A percentile compares a stretch with the other conserved stretches of the same genome.
Conservation (phyloP, 352 stramenopile genomes). For the Thalassiosira hispida region DNA sequence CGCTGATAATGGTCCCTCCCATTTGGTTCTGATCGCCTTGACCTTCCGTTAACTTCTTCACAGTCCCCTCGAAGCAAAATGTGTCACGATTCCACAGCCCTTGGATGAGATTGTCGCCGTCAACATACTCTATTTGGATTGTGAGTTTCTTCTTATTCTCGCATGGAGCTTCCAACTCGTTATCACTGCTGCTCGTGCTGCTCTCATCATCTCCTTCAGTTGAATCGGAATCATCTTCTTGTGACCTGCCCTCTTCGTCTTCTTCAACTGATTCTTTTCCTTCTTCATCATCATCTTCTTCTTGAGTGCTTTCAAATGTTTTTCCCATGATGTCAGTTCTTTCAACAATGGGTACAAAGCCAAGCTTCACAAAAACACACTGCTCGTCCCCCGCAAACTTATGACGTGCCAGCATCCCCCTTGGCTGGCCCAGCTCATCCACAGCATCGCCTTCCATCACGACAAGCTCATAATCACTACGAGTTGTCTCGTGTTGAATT, state of each 20-base stretch:
- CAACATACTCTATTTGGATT: constrained; percentile 46
- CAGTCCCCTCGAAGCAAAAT: constrained; percentile 31
- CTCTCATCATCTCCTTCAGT: background rate
- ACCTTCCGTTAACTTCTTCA: constrained; percentile 27
- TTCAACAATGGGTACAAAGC: constrained; percentile 22
- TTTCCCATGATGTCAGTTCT: background rate
- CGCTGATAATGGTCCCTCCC: constrained; percentile 45
- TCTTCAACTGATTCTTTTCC: background rate
- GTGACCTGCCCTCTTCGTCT: background rate
- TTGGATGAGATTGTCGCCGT: constrained; percentile 27
- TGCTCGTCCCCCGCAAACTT: constrained; percentile 40
- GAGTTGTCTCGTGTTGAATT: background rate
- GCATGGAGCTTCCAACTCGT: background rate
- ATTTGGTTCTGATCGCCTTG: constrained; percentile 22
- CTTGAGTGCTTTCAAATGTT: background rate
- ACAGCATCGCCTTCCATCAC: constrained; percentile 38
- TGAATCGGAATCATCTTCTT: background rate
- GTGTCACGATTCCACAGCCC: constrained; percentile 42
- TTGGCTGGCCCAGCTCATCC: constrained; percentile 44
- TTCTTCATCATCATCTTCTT: background rate
- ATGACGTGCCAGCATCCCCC: constrained; percentile 42
- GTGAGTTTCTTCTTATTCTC: constrained; percentile 30
- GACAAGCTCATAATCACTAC: constrained; percentile 30
- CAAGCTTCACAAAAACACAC: constrained; percentile 43
- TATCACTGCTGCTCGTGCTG: background rate